phyloP scores from a whole-genome alignment of 23 red algal species.

The Gracilaria vermiculophylla region DNA sequence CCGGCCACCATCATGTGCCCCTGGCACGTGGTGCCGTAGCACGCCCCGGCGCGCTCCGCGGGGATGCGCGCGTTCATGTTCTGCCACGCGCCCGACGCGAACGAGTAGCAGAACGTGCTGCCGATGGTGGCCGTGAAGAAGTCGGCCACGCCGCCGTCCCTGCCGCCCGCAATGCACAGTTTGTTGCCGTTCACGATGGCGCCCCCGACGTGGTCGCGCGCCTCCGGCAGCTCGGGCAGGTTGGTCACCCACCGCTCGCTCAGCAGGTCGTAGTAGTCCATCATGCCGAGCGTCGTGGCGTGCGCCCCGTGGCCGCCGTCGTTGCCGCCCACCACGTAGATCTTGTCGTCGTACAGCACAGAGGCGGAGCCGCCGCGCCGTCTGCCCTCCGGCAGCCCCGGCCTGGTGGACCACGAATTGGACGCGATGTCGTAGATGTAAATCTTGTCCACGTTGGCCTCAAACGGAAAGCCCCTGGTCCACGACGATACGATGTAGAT shows the following conservation, averaged over 20 bases:
- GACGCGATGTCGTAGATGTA: slow-evolving; percentile 50
- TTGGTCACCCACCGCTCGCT: slow-evolving; percentile 6
- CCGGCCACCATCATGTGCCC: slow-evolving; percentile 64
- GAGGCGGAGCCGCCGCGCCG: slow-evolving; percentile 49
- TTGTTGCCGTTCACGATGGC: slow-evolving; percentile 26
- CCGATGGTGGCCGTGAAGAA: slow-evolving; percentile 41
- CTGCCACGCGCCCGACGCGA: slow-evolving; percentile 25
- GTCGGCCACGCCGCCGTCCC: slow-evolving; percentile 12
- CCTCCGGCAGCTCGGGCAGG: slow-evolving; percentile 29
- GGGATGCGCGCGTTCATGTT: slow-evolving; percentile 42
- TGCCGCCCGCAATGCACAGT: slow-evolving; percentile 66
- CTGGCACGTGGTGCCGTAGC: slow-evolving; percentile 19
- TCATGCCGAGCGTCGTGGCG: slow-evolving; percentile 24
- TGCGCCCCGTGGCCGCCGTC: slow-evolving; percentile 56
- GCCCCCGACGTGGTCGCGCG: slow-evolving; percentile 58
- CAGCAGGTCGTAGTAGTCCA: slow-evolving; percentile 61
- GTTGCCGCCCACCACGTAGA: slow-evolving; percentile 70
- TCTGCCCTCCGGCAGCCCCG: slow-evolving; percentile 9
- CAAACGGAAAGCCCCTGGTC: slow-evolving; percentile 44
- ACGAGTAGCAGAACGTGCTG: slow-evolving; percentile 37
- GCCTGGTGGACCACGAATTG: slow-evolving; percentile 16
- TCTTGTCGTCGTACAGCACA: slow-evolving; percentile 47
- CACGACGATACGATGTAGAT: slow-evolving; percentile 44
- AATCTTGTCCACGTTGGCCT: slow-evolving; percentile 26
- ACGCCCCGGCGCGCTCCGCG: slow-evolving; percentile 15